phyloP scores from a whole-genome alignment of 108 stramenopile species.

The Cyclotella distinguenda region DNA sequence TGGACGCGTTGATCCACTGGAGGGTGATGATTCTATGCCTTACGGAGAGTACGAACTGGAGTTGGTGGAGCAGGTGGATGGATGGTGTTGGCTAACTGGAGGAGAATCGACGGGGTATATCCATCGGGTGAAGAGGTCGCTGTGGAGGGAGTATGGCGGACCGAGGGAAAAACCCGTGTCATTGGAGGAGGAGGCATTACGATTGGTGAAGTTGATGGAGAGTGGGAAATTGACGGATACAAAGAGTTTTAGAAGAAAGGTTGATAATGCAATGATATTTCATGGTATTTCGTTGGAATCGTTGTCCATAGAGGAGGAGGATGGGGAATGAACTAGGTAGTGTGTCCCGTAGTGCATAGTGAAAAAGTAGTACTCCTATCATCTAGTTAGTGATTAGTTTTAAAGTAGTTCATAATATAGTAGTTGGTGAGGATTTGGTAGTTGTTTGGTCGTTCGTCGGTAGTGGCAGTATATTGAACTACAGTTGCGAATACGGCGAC shows the following conservation, averaged over 20 bases:
- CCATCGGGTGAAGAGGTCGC: conserved; percentile 58
- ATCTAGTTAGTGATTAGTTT: too few relatives aligned
- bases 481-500: too few relatives aligned
- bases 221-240: conserved; percentile 40
- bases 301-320: conserved; percentile 31
- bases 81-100: conserved; percentile 66
- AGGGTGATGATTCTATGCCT: conserved; percentile 55
- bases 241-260: conserved; percentile 47
- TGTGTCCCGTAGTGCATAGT: too few relatives aligned
- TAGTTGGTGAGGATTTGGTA: too few relatives aligned
- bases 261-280: conserved; percentile 70
- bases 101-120: conserved; percentile 76
- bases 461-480: too few relatives aligned
- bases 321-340: too few relatives aligned
- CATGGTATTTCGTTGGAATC: conserved; percentile 49
- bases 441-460: too few relatives aligned
- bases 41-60: conserved; percentile 58
- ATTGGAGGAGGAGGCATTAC: conserved; percentile 55
- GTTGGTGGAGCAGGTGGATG: conserved; percentile 64
- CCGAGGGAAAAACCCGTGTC: conserved; percentile 32
- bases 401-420: too few relatives aligned
- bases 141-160: conserved; percentile 46
- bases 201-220: conserved; percentile 51
- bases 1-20: conserved; percentile 36
- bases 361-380: too few relatives aligned